Evolutionary conservation across 768 basidiomycete species (phyloP).

Genomic region (Phylloporus scabripes): DNA sequence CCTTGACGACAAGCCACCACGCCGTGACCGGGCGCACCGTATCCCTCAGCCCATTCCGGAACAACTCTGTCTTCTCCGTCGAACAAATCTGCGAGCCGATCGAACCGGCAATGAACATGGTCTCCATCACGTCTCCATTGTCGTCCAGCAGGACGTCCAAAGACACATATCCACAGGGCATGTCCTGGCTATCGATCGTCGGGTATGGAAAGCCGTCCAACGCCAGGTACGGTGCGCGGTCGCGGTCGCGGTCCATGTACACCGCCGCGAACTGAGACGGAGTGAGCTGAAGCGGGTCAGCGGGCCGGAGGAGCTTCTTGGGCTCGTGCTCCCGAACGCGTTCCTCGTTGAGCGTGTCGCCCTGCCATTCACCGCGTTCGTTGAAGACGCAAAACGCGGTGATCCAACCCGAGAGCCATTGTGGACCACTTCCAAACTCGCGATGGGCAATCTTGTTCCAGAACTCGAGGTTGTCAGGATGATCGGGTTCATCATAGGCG

Average conservation of each 20-base stretch:
- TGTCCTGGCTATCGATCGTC: slow-evolving; percentile 21
- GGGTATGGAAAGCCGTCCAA: slow-evolving; percentile 29
- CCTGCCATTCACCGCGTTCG: slow-evolving; percentile 30
- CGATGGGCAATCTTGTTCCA: slow-evolving; percentile 34
- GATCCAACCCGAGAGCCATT: slow-evolving; percentile 37
- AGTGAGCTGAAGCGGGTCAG: slow-evolving; percentile 21
- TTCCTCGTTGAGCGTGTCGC: slow-evolving; percentile 26
- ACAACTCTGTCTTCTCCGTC: slow-evolving; percentile 26
- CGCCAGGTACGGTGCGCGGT: slow-evolving; percentile 16
- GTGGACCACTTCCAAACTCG: slow-evolving; percentile 25
- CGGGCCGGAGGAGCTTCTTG: slow-evolving; percentile 29
- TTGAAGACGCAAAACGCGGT: slow-evolving; percentile 34
- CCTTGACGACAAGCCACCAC: slow-evolving; percentile 30
- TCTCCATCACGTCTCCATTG: slow-evolving; percentile 21
- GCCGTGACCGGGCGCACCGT: slow-evolving; percentile 28
- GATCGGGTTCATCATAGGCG: slow-evolving; percentile 32
- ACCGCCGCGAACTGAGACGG: slow-evolving; percentile 24
- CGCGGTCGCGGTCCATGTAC: slow-evolving; percentile 18
- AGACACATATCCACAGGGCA: slow-evolving; percentile 28
- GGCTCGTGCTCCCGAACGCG: slow-evolving; percentile 26
- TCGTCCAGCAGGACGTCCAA: slow-evolving; percentile 28
- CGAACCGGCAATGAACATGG: slow-evolving; percentile 28
- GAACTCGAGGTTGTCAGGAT: slow-evolving; percentile 31
- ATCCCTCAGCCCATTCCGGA: slow-evolving; percentile 28
- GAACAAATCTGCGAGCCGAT: slow-evolving; percentile 28